Evolutionary conservation across 2,329 filamentous ascomycete genomes (phyloP).

Genomic region (Sphaerulina musiva): DNA sequence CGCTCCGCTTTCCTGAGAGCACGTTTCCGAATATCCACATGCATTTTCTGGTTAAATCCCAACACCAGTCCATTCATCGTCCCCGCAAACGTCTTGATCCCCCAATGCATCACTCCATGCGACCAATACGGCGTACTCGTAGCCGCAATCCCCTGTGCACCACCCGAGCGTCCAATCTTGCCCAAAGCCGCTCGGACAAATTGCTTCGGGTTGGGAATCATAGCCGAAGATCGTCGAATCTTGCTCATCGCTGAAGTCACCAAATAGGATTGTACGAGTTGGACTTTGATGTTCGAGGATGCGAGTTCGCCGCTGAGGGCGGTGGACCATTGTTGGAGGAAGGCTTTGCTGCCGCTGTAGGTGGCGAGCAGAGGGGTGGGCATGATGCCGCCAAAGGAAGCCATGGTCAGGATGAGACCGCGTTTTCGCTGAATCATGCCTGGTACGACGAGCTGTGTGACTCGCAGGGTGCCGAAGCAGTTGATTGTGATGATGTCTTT

Average conservation of each 20-base stretch:
- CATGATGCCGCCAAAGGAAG: slow-evolving; percentile 86
- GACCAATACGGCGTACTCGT: slow-evolving; percentile 92
- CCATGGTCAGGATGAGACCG: slow-evolving; percentile 93
- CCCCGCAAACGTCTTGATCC: slow-evolving; percentile 56
- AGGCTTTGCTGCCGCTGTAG: slow-evolving; percentile 96
- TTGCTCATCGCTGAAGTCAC: slow-evolving; percentile 97
- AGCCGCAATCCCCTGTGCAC: slow-evolving; percentile 70
- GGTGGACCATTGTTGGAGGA: slow-evolving; percentile 92
- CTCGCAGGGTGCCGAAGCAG: slow-evolving; percentile 80
- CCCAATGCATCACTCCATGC: slow-evolving; percentile 83
- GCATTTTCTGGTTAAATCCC: slow-evolving; percentile 62
- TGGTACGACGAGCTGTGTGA: slow-evolving; percentile 78
- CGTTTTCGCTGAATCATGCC: slow-evolving; percentile 76
- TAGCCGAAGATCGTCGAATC: slow-evolving; percentile 67
- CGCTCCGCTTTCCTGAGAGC: slow-evolving; percentile 79
- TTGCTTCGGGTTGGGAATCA: slow-evolving; percentile 72
- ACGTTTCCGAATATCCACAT: slow-evolving; percentile 72
- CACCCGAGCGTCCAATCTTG: slow-evolving; percentile 72
- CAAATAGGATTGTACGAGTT: slow-evolving; percentile 85
- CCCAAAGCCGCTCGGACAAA: slow-evolving; percentile 74
- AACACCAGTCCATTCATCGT: slow-evolving; percentile 53
- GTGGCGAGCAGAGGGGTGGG: slow-evolving; percentile 90
- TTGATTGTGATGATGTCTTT: slow-evolving; percentile 92
- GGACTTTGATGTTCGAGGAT: slow-evolving; percentile 74
- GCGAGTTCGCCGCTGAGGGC: slow-evolving; percentile 78